Evolutionary conservation across 257 asterid species (phyloP).

Genomic region (Cinchona pubescens): DNA sequence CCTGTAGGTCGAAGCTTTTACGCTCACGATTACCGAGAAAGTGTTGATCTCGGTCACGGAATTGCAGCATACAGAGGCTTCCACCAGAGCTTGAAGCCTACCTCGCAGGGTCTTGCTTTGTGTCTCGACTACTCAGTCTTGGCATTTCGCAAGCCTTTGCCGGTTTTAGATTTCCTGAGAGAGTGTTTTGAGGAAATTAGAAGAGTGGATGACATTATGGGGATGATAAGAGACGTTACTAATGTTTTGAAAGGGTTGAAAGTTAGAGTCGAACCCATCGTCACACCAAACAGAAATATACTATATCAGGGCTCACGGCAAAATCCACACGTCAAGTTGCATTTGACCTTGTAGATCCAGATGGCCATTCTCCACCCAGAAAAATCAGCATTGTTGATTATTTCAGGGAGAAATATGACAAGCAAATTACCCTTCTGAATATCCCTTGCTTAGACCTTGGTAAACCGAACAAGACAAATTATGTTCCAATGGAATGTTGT

Average conservation of each 20-base stretch:
- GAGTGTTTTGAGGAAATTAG: constrained; percentile 24
- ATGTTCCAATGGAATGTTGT: constrained; percentile 72
- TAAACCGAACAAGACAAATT: constrained; percentile 35
- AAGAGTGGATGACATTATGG: constrained; percentile 26
- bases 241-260: constrained; percentile 52
- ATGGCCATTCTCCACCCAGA: constrained; percentile 32
- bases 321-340: constrained; percentile 21
- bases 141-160: constrained; percentile 47
- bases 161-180: constrained; percentile 45
- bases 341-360: constrained; percentile 42
- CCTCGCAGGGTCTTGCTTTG: constrained; percentile 49
- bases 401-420: constrained; percentile 50
- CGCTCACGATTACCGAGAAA: constrained; percentile 19
- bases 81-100: constrained; percentile 57
- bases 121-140: constrained; percentile 58
- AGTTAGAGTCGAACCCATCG: constrained; percentile 66
- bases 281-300: constrained; percentile 45
- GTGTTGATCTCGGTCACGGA: constrained; percentile 41
- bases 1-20: constrained; percentile 45
- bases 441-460: constrained; percentile 63
- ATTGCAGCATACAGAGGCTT: constrained; percentile 56
- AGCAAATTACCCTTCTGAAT: constrained; percentile 33
- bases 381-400: constrained; percentile 34
- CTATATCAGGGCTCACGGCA: constrained; percentile 30
- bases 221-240: not conserved